Evolutionary conservation across 257 asterid species (phyloP), one percentile per base, ranked within the genome.

Genomic region (Nicotiana tabacum): DNA sequence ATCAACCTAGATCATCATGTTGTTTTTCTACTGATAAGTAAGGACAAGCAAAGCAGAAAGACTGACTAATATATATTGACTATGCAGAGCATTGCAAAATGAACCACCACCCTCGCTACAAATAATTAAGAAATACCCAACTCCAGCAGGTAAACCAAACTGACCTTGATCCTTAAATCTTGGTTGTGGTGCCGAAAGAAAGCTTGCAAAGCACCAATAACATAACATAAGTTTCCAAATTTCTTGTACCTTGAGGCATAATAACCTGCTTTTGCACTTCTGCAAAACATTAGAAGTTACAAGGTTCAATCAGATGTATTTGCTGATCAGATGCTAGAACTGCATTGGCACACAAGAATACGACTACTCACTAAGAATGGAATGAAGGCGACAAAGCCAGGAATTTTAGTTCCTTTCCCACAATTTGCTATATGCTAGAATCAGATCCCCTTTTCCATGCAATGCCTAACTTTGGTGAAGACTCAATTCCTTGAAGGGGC

Each of bases 251-350:
- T 88, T 81, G 98, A 90, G 81, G 98, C 95, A 85, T 90, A 89
- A 81, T 91, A 93, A 86, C 98, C 98, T 64, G 98, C 98, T 89
- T 93, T 93, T 16, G 98, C 98, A 82, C 97, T 95, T 90, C 98
- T 95, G 89, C 85, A 83, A 64, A 82, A 80, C 80, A 82, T 67
- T 6, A 78, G 81, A 55, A 24, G 61, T 48, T 13, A 60, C 53
- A 2, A 32, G 30, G 29, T 21, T 77, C 78, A 65, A 33, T 46
- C 15, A 60, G 27, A 61, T 57, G 60, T 27, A 5, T 60, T 76
- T 70, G 37, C 24, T 48, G 4, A 21, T 74, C 64, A 46, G 78
- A 72, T 27, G 62, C 80, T 1, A 80, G 66, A 56, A 60, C 55
- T 60, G 82, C 18, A 78, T 35, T 3, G 0, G 58, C 72, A 35